Percentiles rank a stretch among this genome's conserved stretches.
phyloP scores from a whole-genome alignment of 345 rosid genomes.

The Citrus australasica region DNA sequence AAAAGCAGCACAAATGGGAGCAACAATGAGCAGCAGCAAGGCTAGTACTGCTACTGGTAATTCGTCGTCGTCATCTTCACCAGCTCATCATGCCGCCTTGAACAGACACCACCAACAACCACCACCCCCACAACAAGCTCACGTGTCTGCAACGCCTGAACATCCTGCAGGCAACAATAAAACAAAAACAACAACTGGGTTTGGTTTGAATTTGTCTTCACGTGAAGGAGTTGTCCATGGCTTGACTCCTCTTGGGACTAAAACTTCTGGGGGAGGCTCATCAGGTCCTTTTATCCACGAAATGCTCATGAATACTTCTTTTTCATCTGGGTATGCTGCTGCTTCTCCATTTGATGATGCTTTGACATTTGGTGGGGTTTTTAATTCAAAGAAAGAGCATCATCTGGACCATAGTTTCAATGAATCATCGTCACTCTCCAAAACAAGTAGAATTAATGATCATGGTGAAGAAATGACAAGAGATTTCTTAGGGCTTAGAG shows the following conservation, averaged over 20 bases:
- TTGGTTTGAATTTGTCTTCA: slow-evolving; percentile 49
- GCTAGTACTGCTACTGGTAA: slow-evolving; percentile 13
- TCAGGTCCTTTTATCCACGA: slow-evolving; percentile 45
- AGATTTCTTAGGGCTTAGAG: slow-evolving; percentile 80
- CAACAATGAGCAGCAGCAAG: slow-evolving; percentile 38
- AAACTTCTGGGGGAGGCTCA: slow-evolving; percentile 17
- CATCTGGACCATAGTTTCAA: slow-evolving; percentile 6
- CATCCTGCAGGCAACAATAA: not conserved
- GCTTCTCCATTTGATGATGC: slow-evolving; percentile 38
- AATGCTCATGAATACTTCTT: slow-evolving; percentile 42
- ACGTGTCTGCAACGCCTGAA: slow-evolving; percentile 29
- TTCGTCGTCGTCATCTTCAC: not conserved
- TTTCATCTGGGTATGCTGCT: slow-evolving; percentile 24
- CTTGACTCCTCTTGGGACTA: slow-evolving; percentile 30
- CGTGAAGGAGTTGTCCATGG: slow-evolving; percentile 30
- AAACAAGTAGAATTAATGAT: slow-evolving; percentile 13
- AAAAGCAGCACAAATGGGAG: slow-evolving; percentile 84
- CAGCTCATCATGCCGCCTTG: slow-evolving; percentile 23
- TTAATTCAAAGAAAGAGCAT: slow-evolving; percentile 29
- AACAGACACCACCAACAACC: slow-evolving; percentile 35
- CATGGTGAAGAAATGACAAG: slow-evolving; percentile 63
- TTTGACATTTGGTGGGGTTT: slow-evolving; percentile 32
- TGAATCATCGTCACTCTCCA: slow-evolving; percentile 11
- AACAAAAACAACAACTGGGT: slow-evolving; percentile 19
- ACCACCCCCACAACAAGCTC: slow-evolving; percentile 28